phyloP scores from a whole-genome alignment of 2,329 filamentous ascomycete species.

The Tolypocladium pustulatum region DNA sequence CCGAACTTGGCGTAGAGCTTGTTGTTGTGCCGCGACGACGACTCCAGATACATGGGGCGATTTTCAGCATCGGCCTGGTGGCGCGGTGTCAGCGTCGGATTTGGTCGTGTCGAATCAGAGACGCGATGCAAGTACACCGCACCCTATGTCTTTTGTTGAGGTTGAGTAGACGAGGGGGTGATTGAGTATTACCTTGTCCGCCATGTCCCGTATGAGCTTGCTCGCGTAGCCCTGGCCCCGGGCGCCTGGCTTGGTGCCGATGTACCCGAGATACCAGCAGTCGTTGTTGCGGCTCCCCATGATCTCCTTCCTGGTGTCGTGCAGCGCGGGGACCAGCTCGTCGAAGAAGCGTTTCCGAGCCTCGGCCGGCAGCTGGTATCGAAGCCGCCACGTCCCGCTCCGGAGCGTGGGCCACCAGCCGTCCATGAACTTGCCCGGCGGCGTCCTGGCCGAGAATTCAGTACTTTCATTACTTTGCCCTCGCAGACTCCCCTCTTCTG shows the following conservation, averaged over 20 bases:
- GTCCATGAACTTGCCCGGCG: slow-evolving; percentile 63
- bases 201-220: slow-evolving; percentile 62
- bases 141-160: neutral
- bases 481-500: too few species aligned
- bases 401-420: slow-evolving; percentile 61
- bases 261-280: slow-evolving; percentile 75
- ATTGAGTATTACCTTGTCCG: slow-evolving; percentile 35
- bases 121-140: too few species aligned
- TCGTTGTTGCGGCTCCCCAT: slow-evolving; percentile 57
- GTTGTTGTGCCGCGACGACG: slow-evolving; percentile 57
- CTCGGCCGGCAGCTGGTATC: slow-evolving; percentile 63
- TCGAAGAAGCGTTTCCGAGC: slow-evolving; percentile 64
- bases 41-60: slow-evolving; percentile 67
- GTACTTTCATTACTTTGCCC: neutral
- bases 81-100: neutral
- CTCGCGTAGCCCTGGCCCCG: slow-evolving; percentile 64
- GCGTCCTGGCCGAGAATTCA: slow-evolving; percentile 45
- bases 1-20: slow-evolving; percentile 66
- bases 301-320: slow-evolving; percentile 58
- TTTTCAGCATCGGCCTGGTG: slow-evolving; percentile 51
- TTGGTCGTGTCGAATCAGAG: neutral
- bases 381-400: slow-evolving; percentile 67
- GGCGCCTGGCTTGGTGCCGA: slow-evolving; percentile 63
- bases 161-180: neutral
- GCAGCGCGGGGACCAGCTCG: slow-evolving; percentile 66